Evolutionary conservation across 495 filamentous ascomycete species (phyloP).

Genomic region (Pyronema omphalodes): DNA sequence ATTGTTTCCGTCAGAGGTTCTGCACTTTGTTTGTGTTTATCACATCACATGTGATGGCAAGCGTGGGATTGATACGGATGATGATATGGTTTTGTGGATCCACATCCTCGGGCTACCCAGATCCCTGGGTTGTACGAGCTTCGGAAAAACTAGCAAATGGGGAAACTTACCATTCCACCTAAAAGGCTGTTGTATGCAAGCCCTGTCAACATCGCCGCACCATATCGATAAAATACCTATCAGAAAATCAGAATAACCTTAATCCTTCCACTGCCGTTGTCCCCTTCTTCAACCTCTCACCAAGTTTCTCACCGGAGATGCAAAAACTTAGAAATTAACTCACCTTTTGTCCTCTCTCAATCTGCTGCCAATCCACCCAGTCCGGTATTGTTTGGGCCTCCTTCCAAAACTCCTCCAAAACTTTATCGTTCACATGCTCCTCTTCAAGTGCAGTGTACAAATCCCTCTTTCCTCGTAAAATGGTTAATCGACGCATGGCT

Average conservation of each 20-base stretch:
- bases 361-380: conserved; percentile 73
- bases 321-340: conserved; percentile 16
- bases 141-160: no score
- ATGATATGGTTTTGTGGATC: no score
- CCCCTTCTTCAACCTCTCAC: no score
- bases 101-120: no score
- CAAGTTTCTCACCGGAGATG: neutral
- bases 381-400: conserved; percentile 50
- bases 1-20: no score
- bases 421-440: conserved; percentile 37
- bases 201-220: conserved; percentile 41
- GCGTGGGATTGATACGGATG: no score
- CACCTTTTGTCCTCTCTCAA: conserved; percentile 44
- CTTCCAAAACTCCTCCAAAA: conserved; percentile 42
- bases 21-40: conserved; percentile 9
- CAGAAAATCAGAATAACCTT: neutral
- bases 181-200: conserved; percentile 48
- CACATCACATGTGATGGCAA: neutral
- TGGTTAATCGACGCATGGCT: conserved; percentile 41
- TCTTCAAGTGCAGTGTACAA: conserved; percentile 42
- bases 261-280: neutral
- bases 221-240: conserved; percentile 54
- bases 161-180: conserved; percentile 36
- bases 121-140: no score
- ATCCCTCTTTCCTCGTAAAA: conserved; percentile 34